A percentile compares a stretch with the other conserved stretches of the same genome.
phyloP scores from a whole-genome alignment of 208 protist species.

The Kentomonas sorsogonicus region DNA sequence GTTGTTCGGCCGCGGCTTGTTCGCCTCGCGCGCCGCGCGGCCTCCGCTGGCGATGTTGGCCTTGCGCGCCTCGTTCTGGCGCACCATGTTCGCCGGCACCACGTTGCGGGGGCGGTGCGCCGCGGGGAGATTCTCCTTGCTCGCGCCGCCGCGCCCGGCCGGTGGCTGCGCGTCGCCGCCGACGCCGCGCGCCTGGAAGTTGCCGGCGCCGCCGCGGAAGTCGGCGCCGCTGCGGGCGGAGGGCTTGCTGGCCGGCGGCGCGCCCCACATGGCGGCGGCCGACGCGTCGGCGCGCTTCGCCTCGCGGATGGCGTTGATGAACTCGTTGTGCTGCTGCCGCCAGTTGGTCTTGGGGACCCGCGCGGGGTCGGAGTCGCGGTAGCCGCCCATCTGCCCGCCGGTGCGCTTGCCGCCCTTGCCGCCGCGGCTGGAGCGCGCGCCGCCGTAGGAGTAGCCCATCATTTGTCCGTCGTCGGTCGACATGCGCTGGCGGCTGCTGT shows the following conservation, averaged over 20 bases:
- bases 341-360: slow-evolving; percentile 58
- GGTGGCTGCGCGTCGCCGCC: too few species aligned
- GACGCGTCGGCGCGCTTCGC: slow-evolving; percentile 26
- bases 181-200: not conserved
- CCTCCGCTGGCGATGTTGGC: slow-evolving; percentile 47
- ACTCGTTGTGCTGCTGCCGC: slow-evolving; percentile 86
- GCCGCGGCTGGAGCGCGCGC: slow-evolving; percentile 15
- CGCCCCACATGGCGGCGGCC: slow-evolving; percentile 51
- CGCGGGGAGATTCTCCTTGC: too few species aligned
- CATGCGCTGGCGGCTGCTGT: slow-evolving; percentile 70
- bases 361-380: slow-evolving; percentile 20
- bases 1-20: not conserved
- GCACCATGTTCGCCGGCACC: slow-evolving; percentile 53
- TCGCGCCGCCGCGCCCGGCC: too few species aligned
- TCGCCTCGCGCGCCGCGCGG: slow-evolving; percentile 18
- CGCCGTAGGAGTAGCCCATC: slow-evolving; percentile 17
- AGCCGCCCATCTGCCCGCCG: slow-evolving; percentile 10
- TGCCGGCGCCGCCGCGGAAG: not conserved
- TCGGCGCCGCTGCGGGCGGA: not conserved
- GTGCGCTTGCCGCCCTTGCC: slow-evolving; percentile 14
- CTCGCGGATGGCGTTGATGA: slow-evolving; percentile 71
- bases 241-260: not conserved
- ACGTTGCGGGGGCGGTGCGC: too few species aligned
- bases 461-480: slow-evolving; percentile 25
- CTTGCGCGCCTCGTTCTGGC: slow-evolving; percentile 46